Evolutionary conservation across 306 rosid genomes (phyloP).

Genomic region (Lathyrus tuberosus): DNA sequence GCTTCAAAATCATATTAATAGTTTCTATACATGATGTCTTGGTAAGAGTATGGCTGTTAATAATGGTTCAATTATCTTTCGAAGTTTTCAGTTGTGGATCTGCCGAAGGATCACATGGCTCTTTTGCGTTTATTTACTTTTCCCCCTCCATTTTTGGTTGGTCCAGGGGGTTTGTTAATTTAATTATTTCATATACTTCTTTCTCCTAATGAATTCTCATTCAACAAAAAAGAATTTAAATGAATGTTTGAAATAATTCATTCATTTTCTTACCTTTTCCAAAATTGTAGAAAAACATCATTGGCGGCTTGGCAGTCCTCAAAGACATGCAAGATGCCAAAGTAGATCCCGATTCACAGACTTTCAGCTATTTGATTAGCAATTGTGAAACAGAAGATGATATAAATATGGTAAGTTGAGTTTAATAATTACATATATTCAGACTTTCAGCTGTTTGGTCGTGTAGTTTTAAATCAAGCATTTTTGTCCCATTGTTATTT

Average conservation of each 20-base stretch:
- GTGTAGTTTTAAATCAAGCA: slow-evolving; percentile 8
- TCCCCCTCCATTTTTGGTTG: slow-evolving; percentile 5
- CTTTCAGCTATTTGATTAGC: slow-evolving; percentile 65
- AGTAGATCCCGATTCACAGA: slow-evolving; percentile 69
- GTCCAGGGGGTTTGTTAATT: not conserved
- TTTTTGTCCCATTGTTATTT: slow-evolving; percentile 28
- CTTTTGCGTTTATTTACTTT: slow-evolving; percentile 3
- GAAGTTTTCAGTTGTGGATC: not conserved
- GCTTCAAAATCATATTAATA: slow-evolving; percentile 18
- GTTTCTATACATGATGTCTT: not conserved
- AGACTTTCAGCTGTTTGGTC: slow-evolving; percentile 3
- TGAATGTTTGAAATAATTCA: slow-evolving; percentile 20
- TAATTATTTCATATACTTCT: not conserved
- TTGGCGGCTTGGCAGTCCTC: slow-evolving; percentile 57
- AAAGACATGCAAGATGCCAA: slow-evolving; percentile 63
- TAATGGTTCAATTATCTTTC: slow-evolving; percentile 20
- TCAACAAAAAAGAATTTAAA: slow-evolving; percentile 2
- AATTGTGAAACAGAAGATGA: slow-evolving; percentile 68
- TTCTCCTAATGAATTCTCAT: slow-evolving; percentile 6
- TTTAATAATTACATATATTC: not conserved
- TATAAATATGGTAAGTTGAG: slow-evolving; percentile 58
- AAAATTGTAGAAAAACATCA: slow-evolving; percentile 65
- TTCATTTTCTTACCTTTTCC: slow-evolving; percentile 28
- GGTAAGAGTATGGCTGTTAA: slow-evolving; percentile 16
- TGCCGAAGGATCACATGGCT: not conserved